Evolutionary conservation across 345 rosid genomes (phyloP).

Genomic region (Jatropha curcas): DNA sequence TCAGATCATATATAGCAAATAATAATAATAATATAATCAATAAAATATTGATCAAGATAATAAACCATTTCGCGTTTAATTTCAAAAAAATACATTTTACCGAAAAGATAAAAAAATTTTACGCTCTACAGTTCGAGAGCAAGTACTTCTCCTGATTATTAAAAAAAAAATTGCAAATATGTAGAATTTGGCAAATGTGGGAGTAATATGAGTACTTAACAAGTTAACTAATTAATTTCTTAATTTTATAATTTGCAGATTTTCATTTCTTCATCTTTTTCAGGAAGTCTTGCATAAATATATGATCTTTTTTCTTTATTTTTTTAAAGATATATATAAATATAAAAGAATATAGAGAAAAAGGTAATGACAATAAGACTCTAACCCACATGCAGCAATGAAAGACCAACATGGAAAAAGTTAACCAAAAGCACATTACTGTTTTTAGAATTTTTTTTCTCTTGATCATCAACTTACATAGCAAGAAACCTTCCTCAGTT

Average conservation of each 20-base stretch:
- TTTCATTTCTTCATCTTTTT: not conserved
- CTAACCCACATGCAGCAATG: slow-evolving; percentile 24
- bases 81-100: too few relatives aligned
- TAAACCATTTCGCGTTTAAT: slow-evolving; percentile 3
- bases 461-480: slow-evolving; percentile 16
- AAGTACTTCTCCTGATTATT: too few relatives aligned
- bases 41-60: not conserved
- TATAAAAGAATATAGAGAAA: not conserved
- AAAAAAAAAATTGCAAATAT: too few relatives aligned
- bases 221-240: too few relatives aligned
- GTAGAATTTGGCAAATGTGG: slow-evolving; percentile 1
- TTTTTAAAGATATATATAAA: not conserved
- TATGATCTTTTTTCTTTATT: too few relatives aligned
- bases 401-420: slow-evolving; percentile 22
- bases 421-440: not conserved
- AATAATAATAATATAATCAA: not conserved
- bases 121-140: too few relatives aligned
- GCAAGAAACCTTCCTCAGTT: slow-evolving; percentile 26
- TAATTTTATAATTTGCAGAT: too few relatives aligned
- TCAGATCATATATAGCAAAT: not conserved
- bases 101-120: too few relatives aligned
- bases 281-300: not conserved
- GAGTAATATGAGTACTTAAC: not conserved
- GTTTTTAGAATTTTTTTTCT: not conserved
- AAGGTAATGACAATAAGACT: slow-evolving; percentile 8